These are phyloP conservation scores for Arabidopsis thaliana DNA, from an alignment of 345 rosid species.

Conservation along the genomic window DNA sequence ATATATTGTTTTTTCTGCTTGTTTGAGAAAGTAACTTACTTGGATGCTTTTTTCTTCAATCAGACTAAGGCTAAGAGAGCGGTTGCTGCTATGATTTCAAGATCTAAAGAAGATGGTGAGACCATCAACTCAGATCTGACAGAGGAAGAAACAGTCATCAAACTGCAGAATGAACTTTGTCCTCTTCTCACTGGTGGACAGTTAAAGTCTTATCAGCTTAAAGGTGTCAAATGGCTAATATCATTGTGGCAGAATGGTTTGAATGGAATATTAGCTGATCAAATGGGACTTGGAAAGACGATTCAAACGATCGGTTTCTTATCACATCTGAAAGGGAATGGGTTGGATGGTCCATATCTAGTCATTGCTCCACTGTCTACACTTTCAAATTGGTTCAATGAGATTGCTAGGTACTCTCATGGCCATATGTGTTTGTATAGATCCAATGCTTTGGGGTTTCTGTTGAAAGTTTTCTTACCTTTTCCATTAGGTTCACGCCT, in stretches of 20 bases:
- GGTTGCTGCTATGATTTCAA: slow-evolving; percentile 90
- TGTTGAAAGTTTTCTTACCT: not conserved
- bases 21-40: not conserved
- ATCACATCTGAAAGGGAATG: slow-evolving; percentile 84
- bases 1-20: slow-evolving; percentile 4
- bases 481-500: slow-evolving; percentile 70
- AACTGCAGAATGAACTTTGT: slow-evolving; percentile 82
- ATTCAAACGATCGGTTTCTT: slow-evolving; percentile 94
- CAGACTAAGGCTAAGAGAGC: slow-evolving; percentile 88
- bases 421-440: slow-evolving; percentile 8
- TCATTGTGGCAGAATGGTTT: slow-evolving; percentile 96
- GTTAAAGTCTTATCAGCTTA: slow-evolving; percentile 86
- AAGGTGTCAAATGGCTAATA: slow-evolving; percentile 98
- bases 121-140: slow-evolving; percentile 57
- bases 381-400: slow-evolving; percentile 92
- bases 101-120: slow-evolving; percentile 62
- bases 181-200: slow-evolving; percentile 90
- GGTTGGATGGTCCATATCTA: slow-evolving; percentile 87
- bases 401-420: slow-evolving; percentile 66
- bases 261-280: slow-evolving; percentile 98
- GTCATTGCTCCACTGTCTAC: slow-evolving; percentile 98
- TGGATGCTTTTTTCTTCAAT: not conserved
- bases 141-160: slow-evolving; percentile 75
- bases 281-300: slow-evolving; percentile 99
- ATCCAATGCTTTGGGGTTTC: not conserved